Conservation (phyloP, 495 filamentous ascomycete species). For the Parathielavia hyrcaniae region DNA sequence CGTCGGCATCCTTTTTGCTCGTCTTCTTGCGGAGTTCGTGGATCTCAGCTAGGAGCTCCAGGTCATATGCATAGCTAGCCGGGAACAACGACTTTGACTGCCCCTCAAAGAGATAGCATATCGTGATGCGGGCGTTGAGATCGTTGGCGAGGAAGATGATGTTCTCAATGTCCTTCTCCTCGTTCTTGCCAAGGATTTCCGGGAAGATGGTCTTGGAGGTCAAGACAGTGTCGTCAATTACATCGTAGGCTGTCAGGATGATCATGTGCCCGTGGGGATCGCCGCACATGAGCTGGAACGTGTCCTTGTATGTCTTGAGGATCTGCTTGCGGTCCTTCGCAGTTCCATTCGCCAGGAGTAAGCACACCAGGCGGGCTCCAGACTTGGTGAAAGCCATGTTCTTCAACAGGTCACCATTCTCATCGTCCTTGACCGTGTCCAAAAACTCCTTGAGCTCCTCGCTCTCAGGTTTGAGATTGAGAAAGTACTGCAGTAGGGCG, state of each 20-base stretch:
- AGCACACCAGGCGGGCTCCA: slow-evolving; percentile 72
- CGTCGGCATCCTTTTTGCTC: slow-evolving; percentile 81
- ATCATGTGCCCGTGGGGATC: slow-evolving; percentile 75
- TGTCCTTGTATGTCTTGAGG: slow-evolving; percentile 78
- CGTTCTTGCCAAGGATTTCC: slow-evolving; percentile 67
- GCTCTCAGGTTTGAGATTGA: slow-evolving; percentile 66
- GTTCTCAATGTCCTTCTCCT: slow-evolving; percentile 54
- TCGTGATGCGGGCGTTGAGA: slow-evolving; percentile 64
- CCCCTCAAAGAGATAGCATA: slow-evolving; percentile 78
- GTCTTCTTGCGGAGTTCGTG: slow-evolving; percentile 68
- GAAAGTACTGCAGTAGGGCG: slow-evolving; percentile 94
- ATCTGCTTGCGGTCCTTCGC: slow-evolving; percentile 93
- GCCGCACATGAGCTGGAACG: slow-evolving; percentile 69
- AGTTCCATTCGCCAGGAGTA: slow-evolving; percentile 71
- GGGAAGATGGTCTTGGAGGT: slow-evolving; percentile 77
- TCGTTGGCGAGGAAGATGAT: slow-evolving; percentile 59
- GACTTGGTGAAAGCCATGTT: slow-evolving; percentile 93
- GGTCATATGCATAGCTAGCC: slow-evolving; percentile 49
- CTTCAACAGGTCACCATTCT: slow-evolving; percentile 79
- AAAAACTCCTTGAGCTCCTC: slow-evolving; percentile 80
- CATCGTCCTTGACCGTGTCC: slow-evolving; percentile 84
- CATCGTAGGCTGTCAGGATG: slow-evolving; percentile 76
- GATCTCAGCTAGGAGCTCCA: slow-evolving; percentile 64
- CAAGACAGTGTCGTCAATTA: slow-evolving; percentile 88
- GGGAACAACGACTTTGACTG: slow-evolving; percentile 64